These are phyloP conservation scores for Dendrocalamus latiflorus DNA, from an alignment of 202 grass and related monocot species.

Conservation along the genomic window DNA sequence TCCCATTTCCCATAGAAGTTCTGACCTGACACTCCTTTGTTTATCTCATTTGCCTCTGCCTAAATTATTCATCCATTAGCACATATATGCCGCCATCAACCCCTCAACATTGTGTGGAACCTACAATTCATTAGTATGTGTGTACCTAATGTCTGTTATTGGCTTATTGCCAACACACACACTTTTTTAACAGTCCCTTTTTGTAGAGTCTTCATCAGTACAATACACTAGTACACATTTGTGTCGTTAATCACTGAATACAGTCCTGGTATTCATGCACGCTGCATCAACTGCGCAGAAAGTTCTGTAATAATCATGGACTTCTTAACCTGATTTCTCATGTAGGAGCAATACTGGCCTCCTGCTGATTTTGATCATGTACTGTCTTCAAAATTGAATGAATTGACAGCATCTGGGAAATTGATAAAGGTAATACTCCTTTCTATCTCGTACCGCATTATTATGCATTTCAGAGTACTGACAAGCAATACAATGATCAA, in stretches of 20 bases:
- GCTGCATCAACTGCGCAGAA: not conserved
- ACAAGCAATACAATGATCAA: not conserved
- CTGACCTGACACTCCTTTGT: not conserved
- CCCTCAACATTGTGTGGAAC: not conserved
- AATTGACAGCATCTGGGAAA: constrained; percentile 58
- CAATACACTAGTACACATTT: not conserved
- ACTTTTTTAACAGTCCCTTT: not conserved
- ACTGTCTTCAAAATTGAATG: constrained; percentile 68
- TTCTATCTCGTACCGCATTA: not conserved
- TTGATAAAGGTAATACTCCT: constrained; percentile 65
- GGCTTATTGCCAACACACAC: not conserved
- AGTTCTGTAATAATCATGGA: not conserved
- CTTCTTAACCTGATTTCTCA: constrained; percentile 24
- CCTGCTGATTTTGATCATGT: constrained; percentile 82
- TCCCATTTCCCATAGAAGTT: not conserved
- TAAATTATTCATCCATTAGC: not conserved
- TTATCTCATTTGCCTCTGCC: not conserved
- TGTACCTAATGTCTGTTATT: not conserved
- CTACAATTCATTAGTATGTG: not conserved
- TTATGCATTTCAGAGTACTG: not conserved
- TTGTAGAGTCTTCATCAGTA: not conserved
- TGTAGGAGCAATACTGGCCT: constrained; percentile 71
- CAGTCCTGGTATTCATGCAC: not conserved
- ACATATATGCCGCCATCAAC: not conserved
- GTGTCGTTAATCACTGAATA: not conserved